Conservation (phyloP, 1,284 basidiomycete species). For the Cutaneotrichosporon sp. region DNA sequence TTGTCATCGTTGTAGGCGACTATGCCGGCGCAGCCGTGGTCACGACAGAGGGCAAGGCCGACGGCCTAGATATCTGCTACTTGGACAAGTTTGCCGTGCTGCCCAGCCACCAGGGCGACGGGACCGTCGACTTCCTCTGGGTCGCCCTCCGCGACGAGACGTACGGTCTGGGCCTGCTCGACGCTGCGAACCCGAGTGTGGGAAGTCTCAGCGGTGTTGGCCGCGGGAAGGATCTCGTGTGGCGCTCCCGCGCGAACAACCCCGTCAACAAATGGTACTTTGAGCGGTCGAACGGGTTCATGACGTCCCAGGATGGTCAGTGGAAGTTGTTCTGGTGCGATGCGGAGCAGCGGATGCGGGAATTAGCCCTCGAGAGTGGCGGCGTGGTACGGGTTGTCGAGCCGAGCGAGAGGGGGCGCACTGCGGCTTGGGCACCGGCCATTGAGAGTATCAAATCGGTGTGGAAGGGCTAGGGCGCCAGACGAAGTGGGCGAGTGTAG, state of each 20-base stretch:
- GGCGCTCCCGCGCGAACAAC: conserved; percentile 87
- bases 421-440: conserved; percentile 68
- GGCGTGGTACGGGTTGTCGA: conserved; percentile 65
- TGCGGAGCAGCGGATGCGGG: conserved; percentile 59
- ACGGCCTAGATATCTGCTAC: conserved; percentile 63
- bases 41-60: conserved; percentile 63
- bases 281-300: conserved; percentile 86
- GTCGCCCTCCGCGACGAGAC: conserved; percentile 97
- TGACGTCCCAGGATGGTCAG: conserved; percentile 53
- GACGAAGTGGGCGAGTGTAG: too few species aligned
- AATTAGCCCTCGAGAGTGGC: conserved; percentile 36
- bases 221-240: conserved; percentile 88
- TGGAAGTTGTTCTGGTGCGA: conserved; percentile 99
- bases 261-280: conserved; percentile 99
- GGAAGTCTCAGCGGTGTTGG: conserved; percentile 86
- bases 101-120: conserved; percentile 91
- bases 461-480: background rate
- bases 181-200: conserved; percentile 86
- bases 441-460: conserved; percentile 62
- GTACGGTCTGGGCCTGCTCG: conserved; percentile 88
- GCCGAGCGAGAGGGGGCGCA: conserved; percentile 71
- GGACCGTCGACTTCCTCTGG: conserved; percentile 99
- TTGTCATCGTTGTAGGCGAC: conserved; percentile 90
- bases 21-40: conserved; percentile 94
- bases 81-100: conserved; percentile 98